A percentile compares a stretch with the other conserved stretches of the same genome.
phyloP scores from a whole-genome alignment of 164 flowering plant species.

The Aristolochia fimbriata region DNA sequence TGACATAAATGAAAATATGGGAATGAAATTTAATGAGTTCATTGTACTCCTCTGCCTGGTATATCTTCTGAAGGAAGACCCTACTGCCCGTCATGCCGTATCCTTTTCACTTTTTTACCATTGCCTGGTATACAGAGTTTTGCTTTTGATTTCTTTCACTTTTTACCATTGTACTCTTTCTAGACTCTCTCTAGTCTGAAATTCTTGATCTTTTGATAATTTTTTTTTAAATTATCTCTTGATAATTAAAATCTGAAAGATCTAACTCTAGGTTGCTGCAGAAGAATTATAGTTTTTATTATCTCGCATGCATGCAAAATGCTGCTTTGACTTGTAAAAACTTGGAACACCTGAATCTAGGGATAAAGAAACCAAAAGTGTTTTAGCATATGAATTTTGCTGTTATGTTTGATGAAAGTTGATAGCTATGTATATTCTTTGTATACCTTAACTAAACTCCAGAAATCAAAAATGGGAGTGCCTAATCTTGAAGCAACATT shows the following conservation, averaged over 20 bases:
- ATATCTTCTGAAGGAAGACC: constrained; percentile 78
- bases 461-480: constrained; percentile 69
- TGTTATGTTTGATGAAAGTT: background rate
- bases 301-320: no score
- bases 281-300: no score
- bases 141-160: background rate
- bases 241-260: no score
- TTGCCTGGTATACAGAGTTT: background rate
- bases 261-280: no score
- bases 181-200: no score
- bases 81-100: constrained; percentile 44
- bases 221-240: no score
- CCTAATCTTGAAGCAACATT: constrained; percentile 79
- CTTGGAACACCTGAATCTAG: no score
- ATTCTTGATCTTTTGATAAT: no score
- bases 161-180: background rate
- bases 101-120: no score
- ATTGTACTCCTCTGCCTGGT: constrained; percentile 92
- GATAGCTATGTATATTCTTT: background rate
- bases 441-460: constrained; percentile 31
- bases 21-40: constrained; percentile 86
- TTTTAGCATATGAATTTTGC: no score
- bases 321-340: no score
- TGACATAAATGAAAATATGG: constrained; percentile 64
- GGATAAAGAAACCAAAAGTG: no score